Evolutionary conservation across 2,329 filamentous ascomycete species (phyloP).

Genomic region (Aspergillus sojae): DNA sequence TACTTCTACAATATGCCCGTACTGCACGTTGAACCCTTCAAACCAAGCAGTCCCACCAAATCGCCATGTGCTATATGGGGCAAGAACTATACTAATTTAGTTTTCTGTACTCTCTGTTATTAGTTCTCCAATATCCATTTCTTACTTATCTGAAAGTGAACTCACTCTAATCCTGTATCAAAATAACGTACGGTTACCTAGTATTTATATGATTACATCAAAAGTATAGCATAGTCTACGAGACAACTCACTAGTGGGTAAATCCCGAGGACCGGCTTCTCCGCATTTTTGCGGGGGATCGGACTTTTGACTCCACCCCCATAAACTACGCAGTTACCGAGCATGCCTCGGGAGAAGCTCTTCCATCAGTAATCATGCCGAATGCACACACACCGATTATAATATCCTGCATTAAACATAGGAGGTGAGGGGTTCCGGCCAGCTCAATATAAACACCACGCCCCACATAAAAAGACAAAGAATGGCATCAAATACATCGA

Average conservation of each 20-base stretch:
- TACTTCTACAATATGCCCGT: too few species aligned
- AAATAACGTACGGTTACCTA: too few species aligned
- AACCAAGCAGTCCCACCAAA: too few species aligned
- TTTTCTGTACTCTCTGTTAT: too few species aligned
- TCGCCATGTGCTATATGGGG: too few species aligned
- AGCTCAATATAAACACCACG: not conserved
- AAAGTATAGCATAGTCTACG: not conserved
- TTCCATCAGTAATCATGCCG: not conserved
- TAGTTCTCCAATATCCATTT: too few species aligned
- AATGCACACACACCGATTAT: not conserved
- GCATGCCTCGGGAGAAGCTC: not conserved
- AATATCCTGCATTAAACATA: not conserved
- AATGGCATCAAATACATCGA: not conserved
- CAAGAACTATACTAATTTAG: too few species aligned
- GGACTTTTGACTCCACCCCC: not conserved
- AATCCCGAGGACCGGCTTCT: not conserved
- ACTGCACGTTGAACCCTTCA: too few species aligned
- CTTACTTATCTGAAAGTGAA: too few species aligned
- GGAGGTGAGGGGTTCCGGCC: not conserved
- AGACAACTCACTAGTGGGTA: too few species aligned
- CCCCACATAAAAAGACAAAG: not conserved
- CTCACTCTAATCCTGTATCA: too few species aligned
- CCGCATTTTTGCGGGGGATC: not conserved
- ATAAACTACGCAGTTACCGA: not conserved
- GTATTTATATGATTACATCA: not conserved